Evolutionary conservation across 2,329 filamentous ascomycete genomes (phyloP).

Genomic region (Setomelanomma holmii): DNA sequence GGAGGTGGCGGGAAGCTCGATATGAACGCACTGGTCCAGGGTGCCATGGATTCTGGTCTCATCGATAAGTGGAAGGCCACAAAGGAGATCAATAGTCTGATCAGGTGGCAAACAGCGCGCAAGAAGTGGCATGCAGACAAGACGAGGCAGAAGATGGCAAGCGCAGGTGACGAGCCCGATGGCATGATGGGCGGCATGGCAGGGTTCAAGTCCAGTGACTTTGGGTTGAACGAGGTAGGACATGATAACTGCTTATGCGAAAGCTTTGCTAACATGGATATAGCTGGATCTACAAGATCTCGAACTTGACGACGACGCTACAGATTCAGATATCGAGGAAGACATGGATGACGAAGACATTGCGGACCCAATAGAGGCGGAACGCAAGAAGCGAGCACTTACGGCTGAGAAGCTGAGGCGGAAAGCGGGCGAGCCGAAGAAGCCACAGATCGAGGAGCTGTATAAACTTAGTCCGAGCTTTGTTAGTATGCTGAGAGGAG

Average conservation of each 20-base stretch:
- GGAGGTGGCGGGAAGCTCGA: conserved; percentile 80
- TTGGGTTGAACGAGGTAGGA: conserved; percentile 81
- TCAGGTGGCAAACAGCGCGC: conserved; percentile 91
- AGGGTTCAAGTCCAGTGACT: conserved; percentile 81
- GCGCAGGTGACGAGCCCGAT: conserved; percentile 63
- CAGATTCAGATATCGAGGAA: conserved; percentile 65
- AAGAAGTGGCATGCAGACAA: conserved; percentile 99
- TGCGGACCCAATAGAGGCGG: conserved; percentile 84
- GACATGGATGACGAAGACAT: conserved; percentile 71
- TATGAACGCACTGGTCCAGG: conserved; percentile 91
- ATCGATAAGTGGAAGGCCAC: conserved; percentile 77
- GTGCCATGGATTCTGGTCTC: conserved; percentile 70
- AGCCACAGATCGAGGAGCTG: conserved; percentile 80
- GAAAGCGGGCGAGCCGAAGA: conserved; percentile 81
- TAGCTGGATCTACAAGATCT: conserved; percentile 82
- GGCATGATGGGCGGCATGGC: conserved; percentile 47
- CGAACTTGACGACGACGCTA: conserved; percentile 73
- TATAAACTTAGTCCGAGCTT: conserved; percentile 82
- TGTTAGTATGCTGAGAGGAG: conserved; percentile 78
- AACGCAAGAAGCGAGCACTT: conserved; percentile 78
- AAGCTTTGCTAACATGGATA: not conserved
- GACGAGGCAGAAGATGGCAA: conserved; percentile 98
- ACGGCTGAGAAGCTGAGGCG: conserved; percentile 81
- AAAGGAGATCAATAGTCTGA: conserved; percentile 81
- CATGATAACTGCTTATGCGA: not conserved